phyloP scores from a whole-genome alignment of 2,329 filamentous ascomycete genomes.

The Aspergillus puulaauensis region DNA sequence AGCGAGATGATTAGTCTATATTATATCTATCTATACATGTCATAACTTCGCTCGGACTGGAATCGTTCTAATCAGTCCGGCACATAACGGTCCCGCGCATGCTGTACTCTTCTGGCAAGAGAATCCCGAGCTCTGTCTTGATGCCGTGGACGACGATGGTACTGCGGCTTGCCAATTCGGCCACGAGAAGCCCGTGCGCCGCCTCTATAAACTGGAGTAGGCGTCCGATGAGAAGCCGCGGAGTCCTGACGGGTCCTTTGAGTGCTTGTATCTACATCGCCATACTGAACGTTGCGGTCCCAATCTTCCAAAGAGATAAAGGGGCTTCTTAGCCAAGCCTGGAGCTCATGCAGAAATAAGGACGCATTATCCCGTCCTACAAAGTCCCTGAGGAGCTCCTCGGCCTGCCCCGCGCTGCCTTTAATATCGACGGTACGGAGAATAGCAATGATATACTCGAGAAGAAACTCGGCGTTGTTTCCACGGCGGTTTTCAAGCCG shows the following conservation, averaged over 20 bases:
- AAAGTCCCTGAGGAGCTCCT: constrained; percentile 76
- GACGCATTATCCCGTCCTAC: constrained; percentile 70
- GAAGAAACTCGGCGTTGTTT: constrained; percentile 76
- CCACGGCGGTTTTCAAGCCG: constrained; percentile 48
- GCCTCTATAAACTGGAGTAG: constrained; percentile 23
- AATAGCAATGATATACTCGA: constrained; percentile 83
- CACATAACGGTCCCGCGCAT: constrained; percentile 32
- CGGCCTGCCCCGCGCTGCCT: constrained; percentile 73
- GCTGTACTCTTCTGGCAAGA: constrained; percentile 26
- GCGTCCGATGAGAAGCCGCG: constrained; percentile 16
- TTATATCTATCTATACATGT: constrained; percentile 8
- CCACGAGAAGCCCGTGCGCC: constrained; percentile 19
- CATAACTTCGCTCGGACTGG: neutral
- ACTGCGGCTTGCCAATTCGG: constrained; percentile 26
- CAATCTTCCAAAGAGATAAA: constrained; percentile 70
- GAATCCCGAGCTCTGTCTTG: constrained; percentile 16
- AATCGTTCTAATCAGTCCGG: constrained; percentile 27
- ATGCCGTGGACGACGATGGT: constrained; percentile 12
- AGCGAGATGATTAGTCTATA: neutral
- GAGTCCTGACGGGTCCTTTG: neutral
- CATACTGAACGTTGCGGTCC: constrained; percentile 78
- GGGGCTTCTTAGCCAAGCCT: constrained; percentile 79
- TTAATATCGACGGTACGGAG: constrained; percentile 80
- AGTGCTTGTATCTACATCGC: constrained; percentile 18
- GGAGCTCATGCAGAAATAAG: constrained; percentile 81